A percentile compares a stretch with the other conserved stretches of the same genome.
phyloP scores from a whole-genome alignment of 2,329 filamentous ascomycete species.

The Fusarium citri region DNA sequence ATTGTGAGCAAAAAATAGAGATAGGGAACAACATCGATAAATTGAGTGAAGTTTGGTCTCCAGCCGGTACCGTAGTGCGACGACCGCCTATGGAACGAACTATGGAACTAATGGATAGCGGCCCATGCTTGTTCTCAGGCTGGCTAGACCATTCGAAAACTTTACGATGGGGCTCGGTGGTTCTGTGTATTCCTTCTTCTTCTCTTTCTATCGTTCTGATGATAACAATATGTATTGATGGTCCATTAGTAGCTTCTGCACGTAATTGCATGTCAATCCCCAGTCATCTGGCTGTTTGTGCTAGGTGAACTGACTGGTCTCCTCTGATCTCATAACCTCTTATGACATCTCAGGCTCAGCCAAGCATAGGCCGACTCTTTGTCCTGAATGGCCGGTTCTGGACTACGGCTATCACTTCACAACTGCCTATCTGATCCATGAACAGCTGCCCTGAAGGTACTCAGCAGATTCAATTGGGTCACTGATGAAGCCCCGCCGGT shows the following conservation, averaged over 20 bases:
- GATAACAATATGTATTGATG: not conserved
- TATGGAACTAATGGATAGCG: slow-evolving; percentile 14
- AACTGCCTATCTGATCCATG: slow-evolving; percentile 24
- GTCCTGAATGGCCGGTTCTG: slow-evolving; percentile 35
- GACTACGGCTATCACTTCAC: slow-evolving; percentile 30
- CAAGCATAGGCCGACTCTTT: slow-evolving; percentile 15
- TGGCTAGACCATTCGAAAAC: slow-evolving; percentile 37
- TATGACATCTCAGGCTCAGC: slow-evolving; percentile 13
- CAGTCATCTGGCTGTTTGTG: not conserved
- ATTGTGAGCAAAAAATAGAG: slow-evolving; percentile 38
- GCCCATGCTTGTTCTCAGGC: slow-evolving; percentile 26
- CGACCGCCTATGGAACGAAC: slow-evolving; percentile 7
- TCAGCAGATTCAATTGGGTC: slow-evolving; percentile 29
- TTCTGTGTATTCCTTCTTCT: slow-evolving; percentile 6
- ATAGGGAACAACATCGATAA: slow-evolving; percentile 26
- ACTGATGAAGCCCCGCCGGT: slow-evolving; percentile 25
- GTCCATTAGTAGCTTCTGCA: not conserved
- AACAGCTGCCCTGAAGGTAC: slow-evolving; percentile 14
- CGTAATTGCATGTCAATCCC: slow-evolving; percentile 1
- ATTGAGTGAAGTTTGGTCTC: slow-evolving; percentile 23
- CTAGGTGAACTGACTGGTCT: slow-evolving; percentile 4
- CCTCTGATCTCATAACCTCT: slow-evolving; percentile 19
- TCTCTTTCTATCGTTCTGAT: slow-evolving; percentile 1
- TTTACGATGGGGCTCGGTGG: slow-evolving; percentile 23
- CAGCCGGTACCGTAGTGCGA: slow-evolving; percentile 13